These are phyloP conservation scores for Colletotrichum plurivorum DNA, from an alignment of 2,329 filamentous ascomycete genomes.

Conservation along the genomic window DNA sequence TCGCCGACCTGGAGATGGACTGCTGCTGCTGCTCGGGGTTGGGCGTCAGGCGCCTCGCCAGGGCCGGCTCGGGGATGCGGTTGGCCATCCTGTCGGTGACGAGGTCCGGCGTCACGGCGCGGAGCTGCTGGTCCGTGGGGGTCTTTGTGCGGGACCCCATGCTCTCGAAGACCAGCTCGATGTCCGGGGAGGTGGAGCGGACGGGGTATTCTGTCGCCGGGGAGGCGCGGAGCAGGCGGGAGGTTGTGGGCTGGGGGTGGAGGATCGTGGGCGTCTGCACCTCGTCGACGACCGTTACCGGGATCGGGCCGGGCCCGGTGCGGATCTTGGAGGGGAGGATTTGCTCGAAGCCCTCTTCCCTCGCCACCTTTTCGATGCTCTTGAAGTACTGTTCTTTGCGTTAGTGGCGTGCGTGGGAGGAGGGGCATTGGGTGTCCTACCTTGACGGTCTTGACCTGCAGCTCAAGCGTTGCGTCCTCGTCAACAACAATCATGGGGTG, in stretches of 20 bases:
- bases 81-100: conserved; percentile 71
- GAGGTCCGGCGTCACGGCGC: conserved; percentile 67
- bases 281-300: conserved; percentile 59
- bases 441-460: conserved; percentile 81
- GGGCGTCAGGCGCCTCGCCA: conserved; percentile 61
- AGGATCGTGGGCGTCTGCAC: conserved; percentile 61
- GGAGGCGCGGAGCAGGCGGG: conserved; percentile 66
- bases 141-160: conserved; percentile 37
- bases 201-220: conserved; percentile 69
- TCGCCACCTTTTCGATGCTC: conserved; percentile 76
- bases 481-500: conserved; percentile 88
- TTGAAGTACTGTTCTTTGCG: conserved; percentile 72
- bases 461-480: conserved; percentile 81
- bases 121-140: conserved; percentile 58
- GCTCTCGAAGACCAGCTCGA: conserved; percentile 37
- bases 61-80: conserved; percentile 64
- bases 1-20: conserved; percentile 49
- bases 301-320: conserved; percentile 61
- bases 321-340: conserved; percentile 70
- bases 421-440: conserved; percentile 49
- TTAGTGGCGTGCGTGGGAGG: background rate
- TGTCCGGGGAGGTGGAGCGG: conserved; percentile 53
- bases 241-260: conserved; percentile 69
- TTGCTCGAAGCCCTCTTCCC: conserved; percentile 69
- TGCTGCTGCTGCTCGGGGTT: conserved; percentile 60